Base-by-base conservation (phyloP, 345 rosid species). In the Sonneratia alba region DNA sequence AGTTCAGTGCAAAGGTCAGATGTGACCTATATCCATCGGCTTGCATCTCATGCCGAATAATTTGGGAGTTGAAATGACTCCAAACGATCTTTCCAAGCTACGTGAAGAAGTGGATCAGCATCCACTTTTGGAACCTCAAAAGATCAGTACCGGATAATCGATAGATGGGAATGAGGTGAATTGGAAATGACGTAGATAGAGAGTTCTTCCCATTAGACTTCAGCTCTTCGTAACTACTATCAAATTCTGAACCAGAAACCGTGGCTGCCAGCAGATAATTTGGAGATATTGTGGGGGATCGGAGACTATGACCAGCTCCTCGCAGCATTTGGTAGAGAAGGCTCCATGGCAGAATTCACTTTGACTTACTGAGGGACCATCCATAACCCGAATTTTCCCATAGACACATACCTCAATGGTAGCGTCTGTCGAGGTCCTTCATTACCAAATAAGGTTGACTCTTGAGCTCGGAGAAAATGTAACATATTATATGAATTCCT, bases 11-110 rank as follows among this genome's bases (percentile, higher is more conserved):
- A 72, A 47, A 15, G 68, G 53, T 40, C 70, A 72, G 48, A 72
- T 72, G 70, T 72, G 74, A 36, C 74, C 74, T 37, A 24, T 72
- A n/a, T 34, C 10, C 56, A 48, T 72, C 56, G 49, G 48, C 14
- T 65, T 62, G 75, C 75, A 65, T 16, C 55, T 48, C 59, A 24
- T 36, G 56, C 27, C 70, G 11, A 34, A 32, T 45, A 59, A 55
- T 21, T 27, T 27, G 19, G 62, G 32, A 27, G 32, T 27, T 27
- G 32, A 27, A 27, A 27, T 27, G 32, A 27, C 32, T 27, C 32
- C 32, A 27, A 27, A 27, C 32, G 32, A 27, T 27, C 32, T 27
- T 27, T 27, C 32, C 32, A 27, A 27, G 32, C 32, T 27, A 27
- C 32, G 32, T 27, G 32, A 27, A 27, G 32, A 27, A 27, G 32